A percentile compares a stretch with the other conserved stretches of the same genome.
Evolutionary conservation across 169 alveolate genomes (phyloP).

Genomic region (Plasmodium reichenowi): DNA sequence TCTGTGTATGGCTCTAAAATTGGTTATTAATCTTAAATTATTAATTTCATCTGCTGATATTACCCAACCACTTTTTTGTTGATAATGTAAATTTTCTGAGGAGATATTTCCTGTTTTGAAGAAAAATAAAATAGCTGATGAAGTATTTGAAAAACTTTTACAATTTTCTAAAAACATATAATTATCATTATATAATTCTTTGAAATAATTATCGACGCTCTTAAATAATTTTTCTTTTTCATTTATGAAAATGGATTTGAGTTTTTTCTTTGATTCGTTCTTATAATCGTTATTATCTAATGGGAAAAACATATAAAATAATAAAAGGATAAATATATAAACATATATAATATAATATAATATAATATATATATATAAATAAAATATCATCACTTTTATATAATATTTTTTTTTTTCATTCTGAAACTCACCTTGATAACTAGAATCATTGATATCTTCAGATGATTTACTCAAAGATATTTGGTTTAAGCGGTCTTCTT

Average conservation of each 20-base stretch:
- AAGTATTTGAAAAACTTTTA: neutral
- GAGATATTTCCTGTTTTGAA: conserved; percentile 67
- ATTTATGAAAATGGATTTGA: conserved; percentile 12
- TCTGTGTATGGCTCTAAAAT: conserved; percentile 99
- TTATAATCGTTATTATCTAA: conserved; percentile 18
- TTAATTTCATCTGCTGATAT: conserved; percentile 98
- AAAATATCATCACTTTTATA: neutral
- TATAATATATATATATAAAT: neutral
- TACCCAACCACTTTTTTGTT: conserved; percentile 98
- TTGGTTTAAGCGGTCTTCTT: conserved; percentile 34
- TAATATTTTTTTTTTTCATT: neutral
- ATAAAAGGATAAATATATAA: neutral
- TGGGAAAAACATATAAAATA: neutral
- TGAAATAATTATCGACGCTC: conserved; percentile 24
- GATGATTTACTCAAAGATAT: conserved; percentile 1
- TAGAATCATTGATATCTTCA: neutral
- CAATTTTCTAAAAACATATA: conserved; percentile 5
- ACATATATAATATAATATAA: neutral
- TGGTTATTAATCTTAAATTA: conserved; percentile 96
- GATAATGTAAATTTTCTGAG: conserved; percentile 76
- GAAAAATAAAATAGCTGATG: conserved; percentile 28
- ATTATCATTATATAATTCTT: conserved; percentile 42
- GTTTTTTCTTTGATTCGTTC: conserved; percentile 29
- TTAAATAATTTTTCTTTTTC: conserved; percentile 67
- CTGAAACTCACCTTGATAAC: neutral